A percentile compares a stretch with the other conserved stretches of the same genome.
Evolutionary conservation across 805 yeast genomes (phyloP).

Genomic region (Ogataea henricii): DNA sequence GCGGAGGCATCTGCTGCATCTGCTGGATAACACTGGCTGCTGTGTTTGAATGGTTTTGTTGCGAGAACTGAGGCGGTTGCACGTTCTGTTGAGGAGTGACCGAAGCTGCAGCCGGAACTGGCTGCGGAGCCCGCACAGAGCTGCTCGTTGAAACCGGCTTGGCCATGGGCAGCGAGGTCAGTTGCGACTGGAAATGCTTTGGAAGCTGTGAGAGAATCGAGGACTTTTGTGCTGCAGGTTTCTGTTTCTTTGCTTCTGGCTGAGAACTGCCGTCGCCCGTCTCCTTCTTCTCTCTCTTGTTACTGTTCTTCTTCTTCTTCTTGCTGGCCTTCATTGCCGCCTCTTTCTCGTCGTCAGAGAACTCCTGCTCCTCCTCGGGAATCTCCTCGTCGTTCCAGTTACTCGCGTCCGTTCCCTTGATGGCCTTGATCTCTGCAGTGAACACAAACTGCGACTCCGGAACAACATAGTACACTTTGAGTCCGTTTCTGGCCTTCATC

Average conservation of each 20-base stretch:
- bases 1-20: slow-evolving; percentile 16
- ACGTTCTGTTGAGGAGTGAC: too few species aligned
- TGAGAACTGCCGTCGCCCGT: background rate
- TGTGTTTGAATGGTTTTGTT: slow-evolving; percentile 3
- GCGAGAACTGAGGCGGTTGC: background rate
- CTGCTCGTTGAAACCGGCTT: slow-evolving; percentile 7
- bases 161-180: slow-evolving; percentile 24
- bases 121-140: background rate
- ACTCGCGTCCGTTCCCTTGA: slow-evolving; percentile 93
- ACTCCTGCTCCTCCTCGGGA: slow-evolving; percentile 91
- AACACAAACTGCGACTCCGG: slow-evolving; percentile 77
- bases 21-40: slow-evolving; percentile 9
- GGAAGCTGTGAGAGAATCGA: slow-evolving; percentile 12
- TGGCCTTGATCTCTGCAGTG: slow-evolving; percentile 66
- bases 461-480: slow-evolving; percentile 72
- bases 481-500: slow-evolving; percentile 52
- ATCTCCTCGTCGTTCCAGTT: slow-evolving; percentile 93
- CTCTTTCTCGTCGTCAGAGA: slow-evolving; percentile 92
- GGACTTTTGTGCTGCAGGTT: background rate
- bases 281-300: slow-evolving; percentile 25
- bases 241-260: slow-evolving; percentile 15
- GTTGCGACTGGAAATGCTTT: slow-evolving; percentile 25
- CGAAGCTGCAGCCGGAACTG: background rate
- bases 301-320: slow-evolving; percentile 59
- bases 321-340: slow-evolving; percentile 63